Evolutionary conservation across 805 yeast species (phyloP).

Genomic region (Candida mattraensis): DNA sequence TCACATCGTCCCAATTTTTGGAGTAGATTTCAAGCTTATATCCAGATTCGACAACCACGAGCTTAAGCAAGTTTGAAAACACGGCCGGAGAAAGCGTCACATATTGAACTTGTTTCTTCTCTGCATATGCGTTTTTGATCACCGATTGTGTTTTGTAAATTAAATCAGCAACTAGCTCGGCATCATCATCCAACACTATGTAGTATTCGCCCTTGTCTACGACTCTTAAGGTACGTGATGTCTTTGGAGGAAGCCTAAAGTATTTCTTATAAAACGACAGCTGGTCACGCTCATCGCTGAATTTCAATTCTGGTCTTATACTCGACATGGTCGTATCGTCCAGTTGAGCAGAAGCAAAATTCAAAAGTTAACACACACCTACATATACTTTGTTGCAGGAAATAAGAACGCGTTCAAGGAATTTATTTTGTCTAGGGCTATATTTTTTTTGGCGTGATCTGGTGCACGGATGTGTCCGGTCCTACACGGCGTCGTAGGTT

Average conservation of each 20-base stretch:
- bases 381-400: not conserved
- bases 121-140: constrained; percentile 49
- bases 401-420: constrained; percentile 2
- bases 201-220: constrained; percentile 83
- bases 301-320: constrained; percentile 55
- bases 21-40: constrained; percentile 80
- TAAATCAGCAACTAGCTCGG: constrained; percentile 75
- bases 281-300: constrained; percentile 52
- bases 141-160: constrained; percentile 85
- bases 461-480: no score
- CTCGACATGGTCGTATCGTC: constrained; percentile 22
- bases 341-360: not conserved
- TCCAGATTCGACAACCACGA: constrained; percentile 68
- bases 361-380: not conserved
- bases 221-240: constrained; percentile 58
- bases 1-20: constrained; percentile 55
- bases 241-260: constrained; percentile 48
- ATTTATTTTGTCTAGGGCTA: not conserved
- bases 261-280: constrained; percentile 47
- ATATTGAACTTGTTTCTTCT: constrained; percentile 47
- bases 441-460: no score
- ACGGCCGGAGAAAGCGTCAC: constrained; percentile 80
- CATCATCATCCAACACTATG: constrained; percentile 72
- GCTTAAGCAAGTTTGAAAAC: constrained; percentile 60
- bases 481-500: constrained; percentile 10